Evolutionary conservation across 306 rosid genomes (phyloP).

Genomic region (Rosa persica): DNA sequence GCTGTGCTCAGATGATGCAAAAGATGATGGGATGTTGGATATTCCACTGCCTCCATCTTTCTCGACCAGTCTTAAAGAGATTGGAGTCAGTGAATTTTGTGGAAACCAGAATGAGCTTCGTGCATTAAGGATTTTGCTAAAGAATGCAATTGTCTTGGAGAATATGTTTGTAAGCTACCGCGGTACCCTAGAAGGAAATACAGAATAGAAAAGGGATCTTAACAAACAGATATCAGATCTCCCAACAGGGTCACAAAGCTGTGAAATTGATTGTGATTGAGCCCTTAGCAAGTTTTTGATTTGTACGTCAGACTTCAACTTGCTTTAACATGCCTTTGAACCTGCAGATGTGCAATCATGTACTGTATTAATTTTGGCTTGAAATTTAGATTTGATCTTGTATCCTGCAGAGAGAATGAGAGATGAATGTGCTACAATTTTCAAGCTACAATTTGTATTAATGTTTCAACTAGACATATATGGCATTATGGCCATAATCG

Average conservation of each 20-base stretch:
- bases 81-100: background rate
- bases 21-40: background rate
- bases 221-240: background rate
- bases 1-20: background rate
- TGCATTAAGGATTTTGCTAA: background rate
- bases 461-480: too few species aligned
- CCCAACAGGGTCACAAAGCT: too few species aligned
- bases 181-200: too few species aligned
- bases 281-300: background rate
- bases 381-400: too few species aligned
- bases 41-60: slow-evolving; percentile 3
- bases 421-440: too few species aligned
- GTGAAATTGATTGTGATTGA: background rate
- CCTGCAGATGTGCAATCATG: too few species aligned
- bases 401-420: too few species aligned
- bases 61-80: background rate
- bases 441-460: too few species aligned
- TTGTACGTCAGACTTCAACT: too few species aligned
- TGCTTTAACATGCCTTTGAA: too few species aligned
- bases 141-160: slow-evolving; percentile 14
- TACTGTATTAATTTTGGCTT: too few species aligned
- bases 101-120: background rate
- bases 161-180: background rate
- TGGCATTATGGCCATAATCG: too few species aligned
- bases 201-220: background rate